phyloP scores from a whole-genome alignment of 1,284 basidiomycete genomes.

The Clitocybe nebularis region DNA sequence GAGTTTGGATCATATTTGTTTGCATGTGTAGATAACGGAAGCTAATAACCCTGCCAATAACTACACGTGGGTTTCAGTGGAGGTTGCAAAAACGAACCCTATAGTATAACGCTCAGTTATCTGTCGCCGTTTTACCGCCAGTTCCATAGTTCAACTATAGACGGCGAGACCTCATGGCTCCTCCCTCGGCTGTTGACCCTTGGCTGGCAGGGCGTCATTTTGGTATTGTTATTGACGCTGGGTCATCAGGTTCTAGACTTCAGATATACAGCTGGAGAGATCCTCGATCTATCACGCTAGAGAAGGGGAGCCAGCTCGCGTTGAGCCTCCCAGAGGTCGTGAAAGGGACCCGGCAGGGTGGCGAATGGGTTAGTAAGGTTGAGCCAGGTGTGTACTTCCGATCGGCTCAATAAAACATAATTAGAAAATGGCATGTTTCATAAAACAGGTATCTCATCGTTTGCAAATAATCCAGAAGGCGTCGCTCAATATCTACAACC shows the following conservation, averaged over 20 bases:
- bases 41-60: no score
- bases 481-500: conserved; percentile 79
- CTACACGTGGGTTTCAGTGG: no score
- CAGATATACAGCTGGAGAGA: conserved; percentile 98
- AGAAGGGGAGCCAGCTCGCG: conserved; percentile 42
- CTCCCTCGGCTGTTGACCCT: conserved; percentile 60
- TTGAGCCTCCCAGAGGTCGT: conserved; percentile 78
- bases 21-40: no score
- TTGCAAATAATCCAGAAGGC: conserved; percentile 65
- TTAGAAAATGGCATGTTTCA: no score
- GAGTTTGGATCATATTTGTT: no score
- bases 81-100: no score
- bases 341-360: conserved; percentile 80
- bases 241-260: conserved; percentile 92
- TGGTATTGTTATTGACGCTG: conserved; percentile 96
- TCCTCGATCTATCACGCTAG: conserved; percentile 51
- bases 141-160: neutral
- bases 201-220: conserved; percentile 83
- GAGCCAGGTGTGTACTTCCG: conserved; percentile 75
- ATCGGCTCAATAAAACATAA: no score
- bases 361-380: conserved; percentile 88
- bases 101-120: no score
- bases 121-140: no score
- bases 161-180: conserved; percentile 50
- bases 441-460: conserved; percentile 80